Evolutionary conservation across 495 filamentous ascomycete species (phyloP).

Genomic region (Corynascus novoguineensis): DNA sequence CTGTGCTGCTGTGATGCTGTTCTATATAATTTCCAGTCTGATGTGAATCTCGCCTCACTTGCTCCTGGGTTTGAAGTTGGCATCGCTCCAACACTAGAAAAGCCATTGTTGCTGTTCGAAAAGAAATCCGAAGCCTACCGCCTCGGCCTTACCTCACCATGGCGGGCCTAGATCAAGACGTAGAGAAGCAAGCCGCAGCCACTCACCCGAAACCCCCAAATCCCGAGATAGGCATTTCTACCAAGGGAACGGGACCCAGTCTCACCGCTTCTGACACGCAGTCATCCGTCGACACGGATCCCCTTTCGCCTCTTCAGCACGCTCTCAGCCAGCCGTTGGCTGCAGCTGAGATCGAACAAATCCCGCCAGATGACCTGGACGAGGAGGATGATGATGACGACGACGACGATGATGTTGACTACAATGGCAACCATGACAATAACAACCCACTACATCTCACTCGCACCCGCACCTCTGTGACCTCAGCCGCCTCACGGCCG

Average conservation of each 20-base stretch:
- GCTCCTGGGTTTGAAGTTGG: neutral
- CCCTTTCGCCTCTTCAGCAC: constrained; percentile 32
- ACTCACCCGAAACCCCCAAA: neutral
- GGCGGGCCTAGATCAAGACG: neutral
- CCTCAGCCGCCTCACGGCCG: constrained; percentile 54
- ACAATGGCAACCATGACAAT: neutral
- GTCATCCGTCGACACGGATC: constrained; percentile 28
- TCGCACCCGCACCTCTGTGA: constrained; percentile 46
- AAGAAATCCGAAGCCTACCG: neutral
- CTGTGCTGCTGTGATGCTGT: neutral
- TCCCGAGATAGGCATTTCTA: neutral
- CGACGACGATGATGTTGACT: neutral
- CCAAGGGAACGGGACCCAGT: neutral
- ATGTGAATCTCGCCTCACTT: neutral
- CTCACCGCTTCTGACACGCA: neutral
- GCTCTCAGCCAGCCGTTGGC: constrained; percentile 19
- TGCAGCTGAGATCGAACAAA: neutral
- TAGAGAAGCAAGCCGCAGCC: constrained; percentile 1
- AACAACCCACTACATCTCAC: constrained; percentile 18
- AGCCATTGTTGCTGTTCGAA: neutral
- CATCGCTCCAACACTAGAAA: neutral
- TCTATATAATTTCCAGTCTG: neutral
- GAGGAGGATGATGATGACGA: neutral
- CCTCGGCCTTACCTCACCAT: no score
- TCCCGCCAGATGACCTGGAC: neutral